Evolutionary conservation across 306 rosid species (phyloP).

Genomic region (Quercus bicolor): DNA sequence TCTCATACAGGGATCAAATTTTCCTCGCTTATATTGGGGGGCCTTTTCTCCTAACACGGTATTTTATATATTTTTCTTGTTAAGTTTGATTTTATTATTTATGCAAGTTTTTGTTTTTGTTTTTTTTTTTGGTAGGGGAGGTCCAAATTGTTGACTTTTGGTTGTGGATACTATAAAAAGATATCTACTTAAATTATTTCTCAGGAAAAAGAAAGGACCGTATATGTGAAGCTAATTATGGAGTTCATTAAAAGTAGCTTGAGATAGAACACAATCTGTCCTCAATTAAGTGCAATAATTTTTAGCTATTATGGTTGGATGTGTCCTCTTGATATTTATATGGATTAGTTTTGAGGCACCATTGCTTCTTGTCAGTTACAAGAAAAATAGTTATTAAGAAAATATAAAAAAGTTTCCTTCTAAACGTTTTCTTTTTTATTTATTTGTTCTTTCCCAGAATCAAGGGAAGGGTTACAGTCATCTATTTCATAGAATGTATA

Average conservation of each 20-base stretch:
- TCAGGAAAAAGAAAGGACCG: too few relatives aligned
- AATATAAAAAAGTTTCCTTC: neutral
- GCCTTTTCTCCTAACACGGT: conserved; percentile 75
- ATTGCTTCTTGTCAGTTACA: neutral
- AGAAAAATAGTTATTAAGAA: neutral
- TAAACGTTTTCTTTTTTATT: neutral
- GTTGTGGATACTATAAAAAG: neutral
- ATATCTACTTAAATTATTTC: neutral
- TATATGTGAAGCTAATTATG: neutral
- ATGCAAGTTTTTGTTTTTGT: neutral
- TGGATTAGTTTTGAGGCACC: conserved; percentile 1
- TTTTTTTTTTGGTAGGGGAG: neutral
- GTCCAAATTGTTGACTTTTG: neutral
- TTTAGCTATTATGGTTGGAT: neutral
- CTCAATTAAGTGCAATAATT: neutral
- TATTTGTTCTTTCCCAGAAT: neutral
- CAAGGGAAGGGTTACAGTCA: neutral
- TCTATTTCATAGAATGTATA: neutral
- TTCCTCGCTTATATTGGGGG: conserved; percentile 87
- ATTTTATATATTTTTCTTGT: conserved; percentile 22
- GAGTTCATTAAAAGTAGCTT: neutral
- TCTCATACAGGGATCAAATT: conserved; percentile 68
- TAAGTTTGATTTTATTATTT: neutral
- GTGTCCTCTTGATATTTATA: conserved; percentile 1
- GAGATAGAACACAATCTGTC: neutral